phyloP scores from a whole-genome alignment of 768 basidiomycete species.

The Hemileccinum impolitum region DNA sequence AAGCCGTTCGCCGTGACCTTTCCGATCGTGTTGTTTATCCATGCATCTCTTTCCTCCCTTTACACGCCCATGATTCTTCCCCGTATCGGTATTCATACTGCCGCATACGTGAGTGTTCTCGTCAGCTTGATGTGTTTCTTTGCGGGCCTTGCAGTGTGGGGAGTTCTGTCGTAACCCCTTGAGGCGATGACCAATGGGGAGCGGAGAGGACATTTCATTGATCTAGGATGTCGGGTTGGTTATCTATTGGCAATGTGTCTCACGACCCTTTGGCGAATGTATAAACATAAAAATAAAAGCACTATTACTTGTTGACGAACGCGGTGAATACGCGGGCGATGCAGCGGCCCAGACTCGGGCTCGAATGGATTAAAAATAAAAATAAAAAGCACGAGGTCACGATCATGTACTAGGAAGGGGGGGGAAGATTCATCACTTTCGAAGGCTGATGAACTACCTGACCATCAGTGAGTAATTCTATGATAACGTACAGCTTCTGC shows the following conservation, averaged over 20 bases:
- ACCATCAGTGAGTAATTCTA: background rate
- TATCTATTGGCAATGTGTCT: constrained; percentile 10
- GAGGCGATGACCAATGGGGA: background rate
- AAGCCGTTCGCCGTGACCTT: constrained; percentile 39
- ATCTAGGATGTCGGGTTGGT: background rate
- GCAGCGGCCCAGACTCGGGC: background rate
- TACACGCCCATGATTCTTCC: constrained; percentile 69
- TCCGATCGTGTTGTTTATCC: constrained; percentile 43
- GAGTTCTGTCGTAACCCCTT: constrained; percentile 45
- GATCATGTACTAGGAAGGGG: background rate
- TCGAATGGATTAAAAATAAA: background rate
- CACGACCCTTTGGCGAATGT: background rate
- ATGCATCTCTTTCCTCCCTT: constrained; percentile 55
- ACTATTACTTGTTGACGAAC: background rate
- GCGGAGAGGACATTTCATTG: background rate
- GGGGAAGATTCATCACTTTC: background rate
- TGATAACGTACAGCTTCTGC: constrained; percentile 4
- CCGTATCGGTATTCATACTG: constrained; percentile 69
- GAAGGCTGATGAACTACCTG: background rate
- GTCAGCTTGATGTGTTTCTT: constrained; percentile 70
- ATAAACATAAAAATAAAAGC: background rate
- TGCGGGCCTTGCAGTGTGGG: constrained; percentile 71
- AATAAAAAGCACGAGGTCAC: background rate
- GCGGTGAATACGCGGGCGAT: background rate
- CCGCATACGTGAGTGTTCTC: constrained; percentile 67